Conservation (phyloP, 352 stramenopile species). For the Discostella stelligera region DNA sequence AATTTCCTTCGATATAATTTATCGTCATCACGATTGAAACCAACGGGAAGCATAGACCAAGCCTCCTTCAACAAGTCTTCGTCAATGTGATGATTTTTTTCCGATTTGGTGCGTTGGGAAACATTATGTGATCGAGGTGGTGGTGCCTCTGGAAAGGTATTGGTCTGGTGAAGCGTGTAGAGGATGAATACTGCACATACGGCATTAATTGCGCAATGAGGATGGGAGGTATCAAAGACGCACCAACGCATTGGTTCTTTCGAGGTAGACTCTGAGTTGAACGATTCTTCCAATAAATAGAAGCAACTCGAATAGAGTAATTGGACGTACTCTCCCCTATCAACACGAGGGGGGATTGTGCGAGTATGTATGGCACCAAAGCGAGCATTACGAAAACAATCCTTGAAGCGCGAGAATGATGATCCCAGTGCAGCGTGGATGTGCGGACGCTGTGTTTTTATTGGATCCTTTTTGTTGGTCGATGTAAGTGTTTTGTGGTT, state of each 20-base stretch:
- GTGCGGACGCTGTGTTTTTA: not conserved
- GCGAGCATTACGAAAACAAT: slow-evolving; percentile 19
- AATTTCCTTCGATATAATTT: slow-evolving; percentile 26
- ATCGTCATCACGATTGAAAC: slow-evolving; percentile 11
- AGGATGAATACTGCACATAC: slow-evolving; percentile 36
- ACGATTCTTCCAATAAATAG: slow-evolving; percentile 35
- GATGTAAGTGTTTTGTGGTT: not conserved
- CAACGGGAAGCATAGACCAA: slow-evolving; percentile 34
- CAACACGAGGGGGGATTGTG: slow-evolving; percentile 25
- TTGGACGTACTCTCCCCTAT: slow-evolving; percentile 40
- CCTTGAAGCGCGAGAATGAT: slow-evolving; percentile 29
- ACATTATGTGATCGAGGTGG: slow-evolving; percentile 4
- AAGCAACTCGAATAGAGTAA: slow-evolving; percentile 43
- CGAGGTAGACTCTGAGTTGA: not conserved
- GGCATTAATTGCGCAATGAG: slow-evolving; percentile 3
- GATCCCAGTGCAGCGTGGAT: slow-evolving; percentile 14
- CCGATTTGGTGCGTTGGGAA: not conserved
- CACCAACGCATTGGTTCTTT: slow-evolving; percentile 11
- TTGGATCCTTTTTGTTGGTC: not conserved
- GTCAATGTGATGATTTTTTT: slow-evolving; percentile 1
- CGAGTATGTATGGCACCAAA: slow-evolving; percentile 39
- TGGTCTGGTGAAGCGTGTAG: slow-evolving; percentile 36
- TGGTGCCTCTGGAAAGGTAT: slow-evolving; percentile 19
- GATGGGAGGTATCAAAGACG: not conserved
- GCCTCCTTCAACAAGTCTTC: slow-evolving; percentile 17